Percentiles rank a stretch among this genome's conserved stretches.
These are phyloP conservation scores for Colletotrichum phormii DNA, from an alignment of 2,329 filamentous ascomycete species.

Conservation along the genomic window DNA sequence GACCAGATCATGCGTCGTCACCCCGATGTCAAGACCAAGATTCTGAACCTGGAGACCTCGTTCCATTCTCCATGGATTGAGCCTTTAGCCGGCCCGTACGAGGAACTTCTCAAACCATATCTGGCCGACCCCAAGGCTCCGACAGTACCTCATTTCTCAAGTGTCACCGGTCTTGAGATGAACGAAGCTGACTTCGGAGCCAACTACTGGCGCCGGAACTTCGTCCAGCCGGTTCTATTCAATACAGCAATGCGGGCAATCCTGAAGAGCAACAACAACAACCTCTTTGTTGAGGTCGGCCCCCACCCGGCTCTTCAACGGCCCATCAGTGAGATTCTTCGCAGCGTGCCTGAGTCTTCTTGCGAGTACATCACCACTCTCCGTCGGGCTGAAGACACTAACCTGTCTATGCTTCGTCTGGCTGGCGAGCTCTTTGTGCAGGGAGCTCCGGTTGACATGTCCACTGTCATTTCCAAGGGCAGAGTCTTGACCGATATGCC, in stretches of 20 bases:
- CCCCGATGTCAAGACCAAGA: constrained; percentile 45
- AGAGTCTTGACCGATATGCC: constrained; percentile 16
- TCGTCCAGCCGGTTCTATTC: constrained; percentile 55
- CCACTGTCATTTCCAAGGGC: not conserved
- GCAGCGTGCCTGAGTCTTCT: constrained; percentile 39
- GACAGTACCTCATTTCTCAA: constrained; percentile 32
- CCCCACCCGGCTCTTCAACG: constrained; percentile 40
- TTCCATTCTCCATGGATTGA: constrained; percentile 52
- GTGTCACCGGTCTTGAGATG: constrained; percentile 46
- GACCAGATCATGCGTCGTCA: constrained; percentile 42
- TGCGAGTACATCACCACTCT: constrained; percentile 57
- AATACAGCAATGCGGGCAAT: constrained; percentile 50
- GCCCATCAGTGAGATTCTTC: constrained; percentile 46
- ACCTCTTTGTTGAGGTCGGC: constrained; percentile 40
- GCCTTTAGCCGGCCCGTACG: constrained; percentile 35
- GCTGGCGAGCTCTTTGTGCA: constrained; percentile 57
- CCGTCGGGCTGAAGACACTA: constrained; percentile 61
- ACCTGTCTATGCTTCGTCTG: constrained; percentile 56
- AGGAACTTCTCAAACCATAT: constrained; percentile 16
- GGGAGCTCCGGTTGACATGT: constrained; percentile 55
- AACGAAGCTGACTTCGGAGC: not conserved
- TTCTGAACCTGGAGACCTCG: constrained; percentile 52
- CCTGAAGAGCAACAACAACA: constrained; percentile 10
- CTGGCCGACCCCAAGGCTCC: constrained; percentile 11
- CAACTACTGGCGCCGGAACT: constrained; percentile 58